Evolutionary conservation across 2,329 filamentous ascomycete genomes (phyloP).

Genomic region (Hortaea werneckii): DNA sequence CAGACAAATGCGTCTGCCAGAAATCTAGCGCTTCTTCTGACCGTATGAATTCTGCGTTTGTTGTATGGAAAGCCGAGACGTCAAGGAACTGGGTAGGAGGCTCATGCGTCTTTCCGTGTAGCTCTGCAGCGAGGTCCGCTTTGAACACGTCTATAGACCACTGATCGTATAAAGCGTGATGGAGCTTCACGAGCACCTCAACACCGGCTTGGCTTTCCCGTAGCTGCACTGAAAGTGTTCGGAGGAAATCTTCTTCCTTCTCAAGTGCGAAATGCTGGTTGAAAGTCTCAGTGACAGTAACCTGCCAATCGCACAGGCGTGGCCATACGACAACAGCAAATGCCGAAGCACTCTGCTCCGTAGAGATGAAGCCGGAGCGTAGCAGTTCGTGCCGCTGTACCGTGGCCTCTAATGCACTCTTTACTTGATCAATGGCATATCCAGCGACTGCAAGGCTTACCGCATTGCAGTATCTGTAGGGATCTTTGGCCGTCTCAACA

Average conservation of each 20-base stretch:
- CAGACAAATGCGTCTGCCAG: constrained; percentile 58
- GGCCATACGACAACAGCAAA: constrained; percentile 36
- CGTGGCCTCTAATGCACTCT: constrained; percentile 41
- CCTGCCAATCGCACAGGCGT: constrained; percentile 57
- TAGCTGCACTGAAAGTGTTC: constrained; percentile 56
- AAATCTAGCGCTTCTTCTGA: constrained; percentile 44
- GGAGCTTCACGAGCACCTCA: constrained; percentile 41
- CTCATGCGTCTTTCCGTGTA: constrained; percentile 27
- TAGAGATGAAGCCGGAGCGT: constrained; percentile 55
- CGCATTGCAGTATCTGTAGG: constrained; percentile 66
- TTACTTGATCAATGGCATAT: constrained; percentile 6
- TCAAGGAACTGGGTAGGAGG: constrained; percentile 50
- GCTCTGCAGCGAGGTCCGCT: constrained; percentile 50
- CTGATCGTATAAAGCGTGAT: constrained; percentile 85
- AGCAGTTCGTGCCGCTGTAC: constrained; percentile 54
- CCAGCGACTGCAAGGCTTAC: constrained; percentile 50
- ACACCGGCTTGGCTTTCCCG: constrained; percentile 11
- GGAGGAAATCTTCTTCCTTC: constrained; percentile 34
- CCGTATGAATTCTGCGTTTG: constrained; percentile 16
- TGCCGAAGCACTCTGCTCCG: constrained; percentile 22
- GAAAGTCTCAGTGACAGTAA: constrained; percentile 23
- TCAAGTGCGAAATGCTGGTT: constrained; percentile 10
- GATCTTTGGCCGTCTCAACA: constrained; percentile 54
- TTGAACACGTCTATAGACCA: constrained; percentile 73
- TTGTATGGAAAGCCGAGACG: constrained; percentile 43